Evolutionary conservation across 2,329 filamentous ascomycete genomes (phyloP).

Genomic region (Setomelanomma holmii): DNA sequence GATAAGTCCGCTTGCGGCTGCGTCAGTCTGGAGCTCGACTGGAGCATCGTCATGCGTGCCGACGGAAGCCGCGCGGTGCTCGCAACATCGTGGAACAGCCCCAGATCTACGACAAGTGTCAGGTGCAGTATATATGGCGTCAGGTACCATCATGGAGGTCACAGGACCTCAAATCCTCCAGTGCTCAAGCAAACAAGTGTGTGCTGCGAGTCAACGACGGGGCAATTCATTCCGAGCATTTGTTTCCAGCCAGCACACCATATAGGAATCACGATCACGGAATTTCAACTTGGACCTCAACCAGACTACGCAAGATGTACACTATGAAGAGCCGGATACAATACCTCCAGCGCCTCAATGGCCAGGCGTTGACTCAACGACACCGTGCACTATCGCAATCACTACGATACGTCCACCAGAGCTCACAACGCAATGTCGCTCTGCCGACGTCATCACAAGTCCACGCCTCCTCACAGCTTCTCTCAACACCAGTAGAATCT

Average conservation of each 20-base stretch:
- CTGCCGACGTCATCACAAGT: conserved; percentile 28
- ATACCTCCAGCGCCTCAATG: conserved; percentile 30
- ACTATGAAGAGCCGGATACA: conserved; percentile 32
- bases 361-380: conserved; percentile 26
- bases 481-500: conserved; percentile 20
- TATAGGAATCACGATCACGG: neutral
- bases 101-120: conserved; percentile 13
- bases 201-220: neutral
- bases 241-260: neutral
- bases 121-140: conserved; percentile 33
- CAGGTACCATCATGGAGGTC: conserved; percentile 15
- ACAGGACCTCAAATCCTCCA: conserved; percentile 14
- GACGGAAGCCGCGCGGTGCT: conserved; percentile 36
- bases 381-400: conserved; percentile 25
- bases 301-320: conserved; percentile 1
- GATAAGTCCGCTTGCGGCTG: conserved; percentile 16
- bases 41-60: conserved; percentile 26
- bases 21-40: conserved; percentile 19
- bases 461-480: conserved; percentile 20
- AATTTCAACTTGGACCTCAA: neutral
- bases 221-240: conserved; percentile 6
- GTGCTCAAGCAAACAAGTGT: neutral
- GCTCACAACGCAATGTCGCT: conserved; percentile 39
- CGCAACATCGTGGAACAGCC: conserved; percentile 22
- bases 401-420: conserved; percentile 40